Percentiles rank a stretch among this genome's conserved stretches.
Conservation (phyloP, 148 eudicot genomes). For the Tetragonia tetragonoides region DNA sequence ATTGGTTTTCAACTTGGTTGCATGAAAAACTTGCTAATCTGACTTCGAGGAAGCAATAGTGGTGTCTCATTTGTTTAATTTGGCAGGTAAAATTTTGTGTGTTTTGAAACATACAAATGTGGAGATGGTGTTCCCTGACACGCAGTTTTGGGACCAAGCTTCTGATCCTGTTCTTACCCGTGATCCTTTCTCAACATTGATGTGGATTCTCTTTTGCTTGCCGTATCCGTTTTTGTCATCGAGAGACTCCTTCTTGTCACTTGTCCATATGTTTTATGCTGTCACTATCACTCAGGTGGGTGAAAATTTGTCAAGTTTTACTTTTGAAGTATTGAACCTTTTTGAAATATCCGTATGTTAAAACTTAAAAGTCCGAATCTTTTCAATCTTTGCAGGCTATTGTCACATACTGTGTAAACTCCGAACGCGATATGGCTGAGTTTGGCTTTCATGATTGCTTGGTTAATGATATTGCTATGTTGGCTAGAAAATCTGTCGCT, state of each 20-base stretch:
- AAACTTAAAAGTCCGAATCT: slow-evolving; percentile 2
- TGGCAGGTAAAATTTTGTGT: slow-evolving; percentile 51
- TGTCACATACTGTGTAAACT: slow-evolving; percentile 42
- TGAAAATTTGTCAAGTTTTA: background rate
- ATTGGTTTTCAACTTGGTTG: background rate
- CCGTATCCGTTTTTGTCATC: slow-evolving; percentile 65
- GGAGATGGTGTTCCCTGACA: slow-evolving; percentile 53
- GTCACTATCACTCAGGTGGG: slow-evolving; percentile 70
- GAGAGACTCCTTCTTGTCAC: slow-evolving; percentile 62
- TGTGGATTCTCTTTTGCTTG: slow-evolving; percentile 91
- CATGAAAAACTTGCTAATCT: background rate
- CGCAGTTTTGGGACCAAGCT: slow-evolving; percentile 76
- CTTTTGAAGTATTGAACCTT: background rate
- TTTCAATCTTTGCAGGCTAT: slow-evolving; percentile 52
- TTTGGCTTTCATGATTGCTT: slow-evolving; percentile 45
- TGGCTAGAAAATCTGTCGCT: slow-evolving; percentile 41
- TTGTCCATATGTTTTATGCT: slow-evolving; percentile 75
- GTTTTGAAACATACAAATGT: slow-evolving; percentile 56
- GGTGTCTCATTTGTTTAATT: slow-evolving; percentile 11
- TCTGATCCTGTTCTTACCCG: slow-evolving; percentile 69
- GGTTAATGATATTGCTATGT: slow-evolving; percentile 53
- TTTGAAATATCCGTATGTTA: background rate
- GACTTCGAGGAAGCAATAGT: background rate
- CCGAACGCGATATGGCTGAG: slow-evolving; percentile 31
- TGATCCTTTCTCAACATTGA: slow-evolving; percentile 89